Evolutionary conservation across 306 rosid species (phyloP), one percentile per base, ranked within the genome.

Genomic region (Cucurbita maxima): DNA sequence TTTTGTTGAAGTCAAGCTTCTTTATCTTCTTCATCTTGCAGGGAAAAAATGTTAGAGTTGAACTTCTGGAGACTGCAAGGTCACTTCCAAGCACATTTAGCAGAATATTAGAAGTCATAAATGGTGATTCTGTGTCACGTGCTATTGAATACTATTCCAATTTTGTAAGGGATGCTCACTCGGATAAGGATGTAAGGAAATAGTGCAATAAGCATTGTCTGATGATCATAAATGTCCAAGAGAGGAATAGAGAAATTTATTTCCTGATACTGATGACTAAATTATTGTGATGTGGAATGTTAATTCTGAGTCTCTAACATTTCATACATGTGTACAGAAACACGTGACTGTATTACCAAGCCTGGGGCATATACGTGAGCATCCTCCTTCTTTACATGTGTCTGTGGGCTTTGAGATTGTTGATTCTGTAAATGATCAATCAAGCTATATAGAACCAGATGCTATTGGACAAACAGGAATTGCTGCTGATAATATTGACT

Each of bases 21-120:
- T 25, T 51, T 76, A 36, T 80, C n/a, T 58, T 58, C 63, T 58
- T 51, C 78, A 20, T 80, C 73, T 57, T 81, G 57, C 85, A 93
- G 98, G 98, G 98, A 48, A 82, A 84, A 74, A 84, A 88, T 79
- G 96, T 90, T 60, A 82, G 96, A 80, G 44, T 72, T 53, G 98
- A 93, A 79, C 96, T 93, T 79, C 41, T 93, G 76, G 98, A 88
- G 87, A 90, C 92, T 12, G 96, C 97, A 76, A 87, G 79, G 77
- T 88, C 91, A 55, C 98, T 88, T 78, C 98, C 98, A 19, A 75
- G 75, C 81, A 90, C 96, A 25, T 90, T 88, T 79, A 79, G 84
- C 83, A 82, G 53, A 79, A 88, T 93, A 71, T 79, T 93, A 80
- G 94, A 85, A 77, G 93, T 85, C 54, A 76, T 88, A 59, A 86